Evolutionary conservation across 2,329 filamentous ascomycete species (phyloP), one percentile per base, ranked within the genome.

Genomic region (Pseudogymnoascus sp.): DNA sequence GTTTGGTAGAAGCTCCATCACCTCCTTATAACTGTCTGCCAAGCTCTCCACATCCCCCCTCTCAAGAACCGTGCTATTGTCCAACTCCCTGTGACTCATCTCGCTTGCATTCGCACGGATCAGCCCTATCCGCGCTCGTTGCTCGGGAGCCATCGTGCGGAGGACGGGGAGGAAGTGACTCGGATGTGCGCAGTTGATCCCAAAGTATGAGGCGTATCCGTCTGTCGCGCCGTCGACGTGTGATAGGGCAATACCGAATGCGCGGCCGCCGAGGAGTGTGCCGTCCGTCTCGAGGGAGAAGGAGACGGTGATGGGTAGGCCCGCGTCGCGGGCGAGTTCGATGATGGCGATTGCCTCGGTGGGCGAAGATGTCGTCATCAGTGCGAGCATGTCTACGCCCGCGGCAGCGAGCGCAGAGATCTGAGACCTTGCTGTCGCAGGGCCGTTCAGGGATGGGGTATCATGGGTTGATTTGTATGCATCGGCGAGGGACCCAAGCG

Each of bases 1-100:
- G 4, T 16, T 33, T n/a, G 63, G 62, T n/a, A 64, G 18, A 7
- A 63, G 39, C 47, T 54, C 47, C 16, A 25, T 33, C n/a, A 54
- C 28, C 28, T 54, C 47, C 28, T 33, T 54, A 12, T 54, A 54
- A 54, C n/a, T 18, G 8, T 54, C 47, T n/a, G 47, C 47, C 25
- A 54, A 18, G 47, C n/a, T 18, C 47, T 33, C 4, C n/a, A 54
- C 47, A 54, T 54, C 47, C 28, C 47, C 47, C 25, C 47, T 16
- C 47, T 54, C n/a, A 11, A 54, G 47, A 5, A 54, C 47, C 5
- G n/a, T 6, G 28, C 47, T 54, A 3, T 33, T 20, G 18, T 54
- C 47, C n/a, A 54, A 6, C 47, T 54, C 47, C n/a, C n/a, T 54
- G n/a, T 54, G 47, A 12, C 47, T 54, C 28, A 12, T 54, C 9